Evolutionary conservation across 768 basidiomycete genomes (phyloP), one percentile per base, ranked within the genome.

Genomic region (Coprinellus micaceus): DNA sequence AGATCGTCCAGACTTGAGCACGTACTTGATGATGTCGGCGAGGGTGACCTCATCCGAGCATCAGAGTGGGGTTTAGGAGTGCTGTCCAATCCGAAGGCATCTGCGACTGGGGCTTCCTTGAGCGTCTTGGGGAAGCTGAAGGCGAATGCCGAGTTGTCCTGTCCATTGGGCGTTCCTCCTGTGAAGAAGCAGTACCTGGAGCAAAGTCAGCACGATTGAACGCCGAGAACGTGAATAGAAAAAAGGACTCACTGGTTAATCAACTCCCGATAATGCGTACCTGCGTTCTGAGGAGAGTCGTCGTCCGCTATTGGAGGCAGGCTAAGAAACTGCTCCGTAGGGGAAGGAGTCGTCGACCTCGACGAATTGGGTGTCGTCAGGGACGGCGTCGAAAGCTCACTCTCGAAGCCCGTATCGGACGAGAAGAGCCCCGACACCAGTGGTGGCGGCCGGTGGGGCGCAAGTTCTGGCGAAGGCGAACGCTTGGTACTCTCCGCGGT

Each of bases 171-270:
- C 30, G 76, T 80, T 2, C 76, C 62, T 1, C 89, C 89, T 2
- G 89, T 91, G 70, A 82, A 91, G 71, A 91, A 91, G 73, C 89
- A 91, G 69, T 87, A 91, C 62, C 89, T 91, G 52, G 45, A 56
- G 51, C 21, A 33, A 41, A 7, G 26, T 48, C n/a, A n/a, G 41
- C 9, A 37, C 19, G 47, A 47, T 21, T 25, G n/a, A 21, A 33
- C 19, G n/a, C 17, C 6, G n/a, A 28, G 6, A 21, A 45, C 40
- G 41, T 30, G 24, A 25, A n/a, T 39, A 21, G 25, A 4, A 28
- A 17, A 53, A 28, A 47, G 29, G 15, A 77, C 83, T 45, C 62
- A 88, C 88, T 76, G 83, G 69, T 82, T 81, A 56, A 91, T 66
- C 58, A 91, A 83, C 57, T 81, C 77, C 58, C 74, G 76, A 64